A percentile compares a stretch with the other conserved stretches of the same genome.
Conservation (phyloP, 306 rosid species). For the Quercus berberidifolia region DNA sequence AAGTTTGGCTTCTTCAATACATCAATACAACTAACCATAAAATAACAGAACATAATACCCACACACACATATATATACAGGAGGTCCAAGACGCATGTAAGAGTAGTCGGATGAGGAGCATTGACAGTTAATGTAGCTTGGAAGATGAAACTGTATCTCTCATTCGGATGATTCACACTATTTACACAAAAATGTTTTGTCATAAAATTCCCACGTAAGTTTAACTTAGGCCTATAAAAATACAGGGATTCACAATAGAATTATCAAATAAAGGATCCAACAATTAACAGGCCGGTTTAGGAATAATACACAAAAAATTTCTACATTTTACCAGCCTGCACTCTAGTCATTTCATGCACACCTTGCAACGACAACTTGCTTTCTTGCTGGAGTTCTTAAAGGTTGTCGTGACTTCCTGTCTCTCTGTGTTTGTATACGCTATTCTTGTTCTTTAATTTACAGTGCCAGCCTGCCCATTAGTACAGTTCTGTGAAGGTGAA, state of each 20-base stretch:
- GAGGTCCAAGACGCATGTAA: too few species aligned
- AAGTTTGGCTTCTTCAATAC: too few species aligned
- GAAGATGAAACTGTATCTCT: not conserved
- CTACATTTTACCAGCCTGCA: too few species aligned
- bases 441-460: constrained; percentile 4
- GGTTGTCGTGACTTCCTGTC: not conserved
- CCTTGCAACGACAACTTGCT: constrained; percentile 8
- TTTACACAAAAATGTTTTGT: not conserved
- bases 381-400: not conserved
- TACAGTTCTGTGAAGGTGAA: not conserved
- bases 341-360: not conserved
- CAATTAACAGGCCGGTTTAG: not conserved
- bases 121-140: too few species aligned
- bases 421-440: not conserved
- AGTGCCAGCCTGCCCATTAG: not conserved
- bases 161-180: not conserved
- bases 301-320: too few species aligned
- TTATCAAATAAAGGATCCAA: not conserved
- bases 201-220: not conserved
- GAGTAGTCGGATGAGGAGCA: too few species aligned
- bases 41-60: too few species aligned
- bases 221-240: not conserved
- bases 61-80: too few species aligned
- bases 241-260: not conserved
- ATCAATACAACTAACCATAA: too few species aligned